Percentiles rank a stretch among this genome's conserved stretches.
Conservation (phyloP, 1,284 basidiomycete genomes). For the Marasmius fiardii region DNA sequence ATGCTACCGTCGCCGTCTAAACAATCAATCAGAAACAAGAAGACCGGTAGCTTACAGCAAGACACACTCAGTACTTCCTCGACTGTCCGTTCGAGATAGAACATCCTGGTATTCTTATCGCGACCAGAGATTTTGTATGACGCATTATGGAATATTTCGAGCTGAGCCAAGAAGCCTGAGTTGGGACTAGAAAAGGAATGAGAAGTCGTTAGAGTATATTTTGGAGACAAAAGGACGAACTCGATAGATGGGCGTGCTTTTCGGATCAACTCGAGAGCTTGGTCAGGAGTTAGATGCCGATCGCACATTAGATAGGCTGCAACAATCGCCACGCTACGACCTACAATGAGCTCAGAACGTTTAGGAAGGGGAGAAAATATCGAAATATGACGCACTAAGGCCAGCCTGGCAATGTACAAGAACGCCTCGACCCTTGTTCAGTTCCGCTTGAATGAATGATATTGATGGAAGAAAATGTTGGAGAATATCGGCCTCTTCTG, state of each 20-base stretch:
- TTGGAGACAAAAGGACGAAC: constrained; percentile 31
- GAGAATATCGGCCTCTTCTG: constrained; percentile 69
- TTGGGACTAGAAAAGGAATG: constrained; percentile 59
- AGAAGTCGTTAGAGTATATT: constrained; percentile 2
- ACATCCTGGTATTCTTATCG: constrained; percentile 73
- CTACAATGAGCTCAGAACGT: constrained; percentile 30
- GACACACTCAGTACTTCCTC: constrained; percentile 74
- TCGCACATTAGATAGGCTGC: constrained; percentile 85
- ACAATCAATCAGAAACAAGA: constrained; percentile 10
- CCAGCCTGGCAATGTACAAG: constrained; percentile 88
- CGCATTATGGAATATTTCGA: constrained; percentile 73
- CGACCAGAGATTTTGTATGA: constrained; percentile 65
- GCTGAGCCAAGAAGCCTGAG: constrained; percentile 72
- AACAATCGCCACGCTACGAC: constrained; percentile 77
- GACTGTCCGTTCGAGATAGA: constrained; percentile 74
- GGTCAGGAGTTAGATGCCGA: constrained; percentile 56
- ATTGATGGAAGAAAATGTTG: constrained; percentile 74
- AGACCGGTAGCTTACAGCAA: constrained; percentile 11
- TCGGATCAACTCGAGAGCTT: constrained; percentile 67
- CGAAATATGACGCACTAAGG: constrained; percentile 57
- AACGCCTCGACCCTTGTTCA: constrained; percentile 72
- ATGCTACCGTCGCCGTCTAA: constrained; percentile 70
- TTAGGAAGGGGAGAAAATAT: not conserved
- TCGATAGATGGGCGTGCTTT: constrained; percentile 63
- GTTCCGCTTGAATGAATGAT: constrained; percentile 74